phyloP scores from a whole-genome alignment of 2,329 filamentous ascomycete species.

The Fusarium cicatricum region DNA sequence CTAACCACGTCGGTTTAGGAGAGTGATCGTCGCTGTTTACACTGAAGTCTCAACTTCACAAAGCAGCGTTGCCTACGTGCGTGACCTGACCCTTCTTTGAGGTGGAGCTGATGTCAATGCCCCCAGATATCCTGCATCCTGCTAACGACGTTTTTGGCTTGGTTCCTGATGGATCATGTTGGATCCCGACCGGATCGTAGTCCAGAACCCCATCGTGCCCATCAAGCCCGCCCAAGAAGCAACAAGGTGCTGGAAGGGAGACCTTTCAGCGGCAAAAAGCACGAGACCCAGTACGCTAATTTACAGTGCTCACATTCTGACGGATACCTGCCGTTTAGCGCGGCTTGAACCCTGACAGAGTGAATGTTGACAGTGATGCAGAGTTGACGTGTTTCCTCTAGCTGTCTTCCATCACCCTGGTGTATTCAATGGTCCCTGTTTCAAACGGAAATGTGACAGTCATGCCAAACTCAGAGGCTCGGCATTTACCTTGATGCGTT shows the following conservation, averaged over 20 bases:
- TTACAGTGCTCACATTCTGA: slow-evolving; percentile 30
- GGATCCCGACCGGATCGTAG: background rate
- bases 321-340: slow-evolving; percentile 25
- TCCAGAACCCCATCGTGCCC: background rate
- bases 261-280: slow-evolving; percentile 14
- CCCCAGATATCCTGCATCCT: slow-evolving; percentile 18
- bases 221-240: background rate
- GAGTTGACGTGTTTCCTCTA: too few relatives aligned
- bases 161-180: slow-evolving; percentile 19
- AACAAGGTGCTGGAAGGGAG: slow-evolving; percentile 25
- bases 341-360: slow-evolving; percentile 9
- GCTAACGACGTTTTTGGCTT: slow-evolving; percentile 32
- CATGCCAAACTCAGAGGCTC: background rate
- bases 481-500: slow-evolving; percentile 3
- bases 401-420: too few relatives aligned
- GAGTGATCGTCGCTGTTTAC: background rate
- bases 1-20: background rate
- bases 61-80: background rate
- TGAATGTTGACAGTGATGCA: background rate
- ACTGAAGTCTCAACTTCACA: too few relatives aligned
- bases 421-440: background rate
- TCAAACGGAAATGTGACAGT: too few relatives aligned
- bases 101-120: slow-evolving; percentile 15
- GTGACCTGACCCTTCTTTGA: slow-evolving; percentile 2
- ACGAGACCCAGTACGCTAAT: slow-evolving; percentile 13